Evolutionary conservation across 192 early-diverging fungal species (phyloP).

Genomic region (Phycomyces nitens): DNA sequence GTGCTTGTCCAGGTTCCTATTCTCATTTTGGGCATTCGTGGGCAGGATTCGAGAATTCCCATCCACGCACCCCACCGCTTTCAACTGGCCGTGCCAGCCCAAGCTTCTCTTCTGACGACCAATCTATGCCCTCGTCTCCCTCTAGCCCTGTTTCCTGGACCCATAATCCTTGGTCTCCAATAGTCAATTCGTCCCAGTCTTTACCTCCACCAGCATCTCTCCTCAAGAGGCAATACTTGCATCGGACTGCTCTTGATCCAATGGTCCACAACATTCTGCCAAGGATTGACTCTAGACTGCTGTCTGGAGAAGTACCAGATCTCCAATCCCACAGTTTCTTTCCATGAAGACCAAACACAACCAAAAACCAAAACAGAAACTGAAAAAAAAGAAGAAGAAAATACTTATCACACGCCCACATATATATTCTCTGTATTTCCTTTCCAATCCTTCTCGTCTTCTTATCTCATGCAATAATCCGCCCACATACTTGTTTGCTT

Average conservation of each 20-base stretch:
- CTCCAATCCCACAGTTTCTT: no score
- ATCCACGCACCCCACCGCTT: slow-evolving; percentile 9
- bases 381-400: no score
- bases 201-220: not conserved
- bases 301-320: not conserved
- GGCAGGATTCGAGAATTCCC: not conserved
- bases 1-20: slow-evolving; percentile 12
- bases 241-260: not conserved
- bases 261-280: not conserved
- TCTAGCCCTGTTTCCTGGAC: slow-evolving; percentile 16
- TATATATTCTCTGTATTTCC: no score
- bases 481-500: no score
- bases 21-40: not conserved
- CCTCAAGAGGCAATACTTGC: not conserved
- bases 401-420: no score
- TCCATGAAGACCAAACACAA: no score
- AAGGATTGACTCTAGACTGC: not conserved
- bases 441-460: no score
- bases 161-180: not conserved
- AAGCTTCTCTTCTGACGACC: slow-evolving; percentile 11
- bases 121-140: slow-evolving; percentile 22
- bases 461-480: no score
- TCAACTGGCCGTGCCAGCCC: slow-evolving; percentile 4
- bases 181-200: slow-evolving; percentile 6
- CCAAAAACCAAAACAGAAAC: no score